Percentiles rank a stretch among this genome's conserved stretches.
phyloP scores from a whole-genome alignment of 352 stramenopile genomes.

The Globisporangium polare region DNA sequence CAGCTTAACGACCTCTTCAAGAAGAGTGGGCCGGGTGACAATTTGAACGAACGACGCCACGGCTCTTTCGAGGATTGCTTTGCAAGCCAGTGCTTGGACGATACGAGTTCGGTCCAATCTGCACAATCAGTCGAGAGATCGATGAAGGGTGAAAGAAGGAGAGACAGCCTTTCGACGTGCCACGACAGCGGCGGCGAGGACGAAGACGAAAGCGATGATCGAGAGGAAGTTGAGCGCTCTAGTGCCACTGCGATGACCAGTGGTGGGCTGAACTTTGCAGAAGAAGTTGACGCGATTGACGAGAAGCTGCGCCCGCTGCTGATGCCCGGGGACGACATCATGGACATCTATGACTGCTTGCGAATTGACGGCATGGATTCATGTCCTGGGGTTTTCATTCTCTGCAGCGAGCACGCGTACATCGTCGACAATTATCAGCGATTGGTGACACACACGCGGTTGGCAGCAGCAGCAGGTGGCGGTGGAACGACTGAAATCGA shows the following conservation, averaged over 20 bases:
- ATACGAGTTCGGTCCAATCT: background rate
- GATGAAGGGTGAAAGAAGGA: background rate
- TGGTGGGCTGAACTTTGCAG: conserved; percentile 12
- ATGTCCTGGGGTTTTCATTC: conserved; percentile 61
- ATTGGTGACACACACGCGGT: conserved; percentile 6
- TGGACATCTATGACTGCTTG: conserved; percentile 64
- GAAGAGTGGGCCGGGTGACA: conserved; percentile 2
- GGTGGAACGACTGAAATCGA: background rate
- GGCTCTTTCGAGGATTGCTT: conserved; percentile 7
- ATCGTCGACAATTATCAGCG: conserved; percentile 74
- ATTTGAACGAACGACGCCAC: conserved; percentile 6
- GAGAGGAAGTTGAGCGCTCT: conserved; percentile 8
- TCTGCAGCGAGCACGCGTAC: conserved; percentile 66
- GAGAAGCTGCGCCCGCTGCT: conserved; percentile 66
- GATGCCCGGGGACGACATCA: conserved; percentile 61
- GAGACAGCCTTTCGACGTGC: conserved; percentile 2
- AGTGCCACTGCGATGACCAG: background rate
- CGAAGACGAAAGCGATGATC: conserved; percentile 17
- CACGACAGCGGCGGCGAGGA: conserved; percentile 21
- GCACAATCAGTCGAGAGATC: conserved; percentile 3
- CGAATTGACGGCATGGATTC: conserved; percentile 78
- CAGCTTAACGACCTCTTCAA: background rate
- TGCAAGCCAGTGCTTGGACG: background rate
- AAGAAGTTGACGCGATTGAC: conserved; percentile 40
- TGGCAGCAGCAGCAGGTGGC: conserved; percentile 6